Evolutionary conservation across 2,329 filamentous ascomycete genomes (phyloP), one percentile per base, ranked within the genome.

Genomic region (Periglandula ipomoeae): DNA sequence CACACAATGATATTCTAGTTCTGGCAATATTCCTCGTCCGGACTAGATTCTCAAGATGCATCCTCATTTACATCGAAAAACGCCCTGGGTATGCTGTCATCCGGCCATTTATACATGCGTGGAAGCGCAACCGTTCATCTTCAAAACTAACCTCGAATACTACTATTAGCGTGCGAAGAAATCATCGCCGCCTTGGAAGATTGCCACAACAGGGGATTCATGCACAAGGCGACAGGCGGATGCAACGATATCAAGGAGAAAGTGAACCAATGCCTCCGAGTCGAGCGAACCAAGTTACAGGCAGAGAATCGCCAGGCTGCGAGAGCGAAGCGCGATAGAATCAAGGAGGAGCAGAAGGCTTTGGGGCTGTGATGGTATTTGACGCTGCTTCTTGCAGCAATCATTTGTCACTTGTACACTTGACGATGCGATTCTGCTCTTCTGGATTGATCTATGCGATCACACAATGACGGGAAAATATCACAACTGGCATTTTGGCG

Each of bases 151-250:
- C 7, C 8, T 8, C 11, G 37, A 22, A 39, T 4, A 22, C 3
- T 7, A 32, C 59, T 63, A 34, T 64, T 61, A 98, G 93, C 85
- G 61, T 98, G 93, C 78, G 88, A 91, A 68, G 89, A 95, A 58
- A 81, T 98, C 65, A 95, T 97, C 82, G 84, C 76, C 45, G 86
- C 87, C 43, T 87, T 98, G 57, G 93, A 97, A 62, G 89, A 96
- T 73, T 98, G 93, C 72, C 93, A 98, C 64, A 86, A 87, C 27
- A 79, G 79, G 51, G 93, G 93, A 48, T 98, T 98, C 70, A 70
- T 98, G 50, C 90, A 87, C 80, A 96, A 95, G 69, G 83, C 87
- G 2, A 72, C 88, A 53, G 93, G 93, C 49, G 88, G 86, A 74
- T 98, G 93, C 78, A 97, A 89, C 66, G 78, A 84, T 37, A 79